Evolutionary conservation across 768 basidiomycete species (phyloP).

Genomic region (Auriscalpium orientale): DNA sequence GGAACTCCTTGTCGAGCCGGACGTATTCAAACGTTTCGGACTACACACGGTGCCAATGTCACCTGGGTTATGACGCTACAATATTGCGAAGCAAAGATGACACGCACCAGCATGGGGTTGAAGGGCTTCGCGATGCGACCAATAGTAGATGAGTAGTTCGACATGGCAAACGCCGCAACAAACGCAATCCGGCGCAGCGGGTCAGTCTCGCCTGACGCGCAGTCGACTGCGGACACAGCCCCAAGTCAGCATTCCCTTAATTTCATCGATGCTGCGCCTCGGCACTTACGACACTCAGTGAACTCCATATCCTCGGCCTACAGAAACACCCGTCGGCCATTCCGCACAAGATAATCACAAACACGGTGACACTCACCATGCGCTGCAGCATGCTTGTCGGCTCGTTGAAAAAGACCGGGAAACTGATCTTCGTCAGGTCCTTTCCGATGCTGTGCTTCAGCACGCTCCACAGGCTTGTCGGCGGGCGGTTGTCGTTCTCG

Average conservation of each 20-base stretch:
- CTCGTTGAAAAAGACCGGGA: constrained; percentile 90
- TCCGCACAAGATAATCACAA: background rate
- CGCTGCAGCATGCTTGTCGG: constrained; percentile 95
- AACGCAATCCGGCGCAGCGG: constrained; percentile 80
- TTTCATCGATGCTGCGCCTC: background rate
- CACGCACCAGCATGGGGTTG: constrained; percentile 84
- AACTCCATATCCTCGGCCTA: constrained; percentile 97
- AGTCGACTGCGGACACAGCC: constrained; percentile 52
- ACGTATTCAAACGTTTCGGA: constrained; percentile 96
- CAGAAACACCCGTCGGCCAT: background rate
- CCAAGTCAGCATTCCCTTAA: background rate
- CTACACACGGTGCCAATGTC: constrained; percentile 26
- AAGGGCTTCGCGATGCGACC: constrained; percentile 96
- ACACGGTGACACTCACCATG: constrained; percentile 47
- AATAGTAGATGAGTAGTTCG: constrained; percentile 93
- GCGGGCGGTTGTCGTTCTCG: constrained; percentile 69
- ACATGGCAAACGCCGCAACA: constrained; percentile 96
- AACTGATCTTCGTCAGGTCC: constrained; percentile 92
- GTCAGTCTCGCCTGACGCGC: constrained; percentile 69
- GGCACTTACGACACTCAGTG: constrained; percentile 72
- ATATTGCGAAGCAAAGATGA: background rate
- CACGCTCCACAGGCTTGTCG: constrained; percentile 89
- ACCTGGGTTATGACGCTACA: background rate
- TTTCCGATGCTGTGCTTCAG: constrained; percentile 94
- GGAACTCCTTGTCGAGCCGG: constrained; percentile 77